Percentiles rank a stretch among this genome's conserved stretches.
Conservation (phyloP, 75 land plant species). For the Larix kaempferi region DNA sequence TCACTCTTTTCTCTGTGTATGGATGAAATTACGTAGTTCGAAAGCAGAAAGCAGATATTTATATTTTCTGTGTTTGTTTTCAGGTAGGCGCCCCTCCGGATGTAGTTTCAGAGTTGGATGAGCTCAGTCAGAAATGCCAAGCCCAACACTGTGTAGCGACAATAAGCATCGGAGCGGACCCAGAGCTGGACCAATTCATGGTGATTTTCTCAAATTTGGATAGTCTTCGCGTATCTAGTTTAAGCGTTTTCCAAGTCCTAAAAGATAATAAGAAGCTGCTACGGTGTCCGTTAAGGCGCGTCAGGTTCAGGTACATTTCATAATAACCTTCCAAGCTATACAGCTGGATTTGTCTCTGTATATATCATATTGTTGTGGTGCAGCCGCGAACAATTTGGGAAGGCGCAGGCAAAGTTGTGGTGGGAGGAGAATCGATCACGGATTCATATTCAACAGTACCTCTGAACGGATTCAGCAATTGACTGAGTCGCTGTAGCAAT, state of each 20-base stretch:
- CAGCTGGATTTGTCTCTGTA: no score
- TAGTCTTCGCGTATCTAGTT: not conserved
- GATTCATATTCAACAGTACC: conserved; percentile 77
- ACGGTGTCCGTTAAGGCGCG: conserved; percentile 59
- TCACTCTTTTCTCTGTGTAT: not conserved
- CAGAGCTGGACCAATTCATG: conserved; percentile 97
- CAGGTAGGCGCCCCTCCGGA: conserved; percentile 95
- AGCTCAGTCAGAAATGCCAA: conserved; percentile 45
- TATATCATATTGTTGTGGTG: no score
- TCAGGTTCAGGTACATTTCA: conserved; percentile 74
- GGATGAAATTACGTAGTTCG: not conserved
- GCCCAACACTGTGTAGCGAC: conserved; percentile 23
- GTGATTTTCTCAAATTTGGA: conserved; percentile 18
- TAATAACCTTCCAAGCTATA: no score
- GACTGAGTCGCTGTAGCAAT: no score
- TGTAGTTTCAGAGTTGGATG: conserved; percentile 48
- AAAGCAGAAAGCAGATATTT: not conserved
- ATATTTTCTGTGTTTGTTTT: not conserved
- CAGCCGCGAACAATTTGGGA: conserved; percentile 88
- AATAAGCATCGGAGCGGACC: conserved; percentile 38
- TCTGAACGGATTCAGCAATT: no score
- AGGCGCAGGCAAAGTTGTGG: conserved; percentile 83
- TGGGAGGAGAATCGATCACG: conserved; percentile 85
- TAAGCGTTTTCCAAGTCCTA: not conserved
- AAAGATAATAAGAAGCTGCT: not conserved